These are phyloP conservation scores for Talaromyces sp. DNA, from an alignment of 2,329 filamentous ascomycete species.

Conservation along the genomic window DNA sequence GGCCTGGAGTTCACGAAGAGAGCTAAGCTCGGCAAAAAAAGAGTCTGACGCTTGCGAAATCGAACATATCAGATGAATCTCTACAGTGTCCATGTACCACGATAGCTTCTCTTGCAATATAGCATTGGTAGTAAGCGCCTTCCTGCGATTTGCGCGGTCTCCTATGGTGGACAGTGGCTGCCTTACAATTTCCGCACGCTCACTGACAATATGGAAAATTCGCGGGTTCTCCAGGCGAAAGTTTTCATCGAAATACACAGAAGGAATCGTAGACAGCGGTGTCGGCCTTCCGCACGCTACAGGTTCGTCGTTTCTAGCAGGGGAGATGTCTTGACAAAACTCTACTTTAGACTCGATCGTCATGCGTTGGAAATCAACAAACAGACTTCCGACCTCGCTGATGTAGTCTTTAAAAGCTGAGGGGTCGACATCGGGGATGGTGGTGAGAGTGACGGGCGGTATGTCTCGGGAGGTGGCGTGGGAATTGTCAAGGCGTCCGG, in stretches of 20 bases:
- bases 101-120: conserved; percentile 97
- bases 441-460: conserved; percentile 83
- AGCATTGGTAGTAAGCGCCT: conserved; percentile 88
- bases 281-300: conserved; percentile 56
- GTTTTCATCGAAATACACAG: conserved; percentile 88
- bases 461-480: conserved; percentile 89
- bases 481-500: too few species aligned
- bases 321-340: conserved; percentile 29
- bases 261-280: conserved; percentile 84
- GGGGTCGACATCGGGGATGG: conserved; percentile 73
- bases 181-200: conserved; percentile 87
- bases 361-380: conserved; percentile 79
- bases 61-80: conserved; percentile 91
- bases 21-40: conserved; percentile 91
- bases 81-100: conserved; percentile 99
- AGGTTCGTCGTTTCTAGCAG: conserved; percentile 43
- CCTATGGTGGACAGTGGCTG: conserved; percentile 49
- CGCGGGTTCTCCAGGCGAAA: conserved; percentile 94
- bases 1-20: conserved; percentile 80
- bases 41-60: conserved; percentile 94
- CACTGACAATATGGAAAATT: conserved; percentile 96
- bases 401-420: conserved; percentile 80
- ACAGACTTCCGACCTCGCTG: conserved; percentile 74
- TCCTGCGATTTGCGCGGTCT: conserved; percentile 57
- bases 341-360: conserved; percentile 68